Evolutionary conservation across 768 basidiomycete species (phyloP).

Genomic region (Mycena vulgaris): DNA sequence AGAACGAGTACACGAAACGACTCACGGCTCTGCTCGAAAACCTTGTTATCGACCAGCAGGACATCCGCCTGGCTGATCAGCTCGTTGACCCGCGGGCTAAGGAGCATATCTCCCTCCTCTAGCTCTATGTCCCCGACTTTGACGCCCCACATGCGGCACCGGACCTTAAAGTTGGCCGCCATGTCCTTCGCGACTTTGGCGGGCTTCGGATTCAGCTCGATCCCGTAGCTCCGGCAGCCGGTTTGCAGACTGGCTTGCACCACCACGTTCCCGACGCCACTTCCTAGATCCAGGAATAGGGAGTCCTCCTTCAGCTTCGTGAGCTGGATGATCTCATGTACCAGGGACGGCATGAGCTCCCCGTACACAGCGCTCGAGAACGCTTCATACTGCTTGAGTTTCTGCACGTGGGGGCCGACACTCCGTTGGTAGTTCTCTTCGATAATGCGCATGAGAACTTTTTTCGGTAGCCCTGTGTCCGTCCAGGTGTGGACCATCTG

Average conservation of each 20-base stretch:
- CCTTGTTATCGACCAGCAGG: constrained; percentile 92
- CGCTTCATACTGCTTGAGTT: constrained; percentile 84
- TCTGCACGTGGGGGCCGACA: constrained; percentile 91
- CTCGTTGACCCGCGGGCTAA: constrained; percentile 74
- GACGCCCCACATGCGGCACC: constrained; percentile 95
- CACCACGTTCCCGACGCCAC: constrained; percentile 89
- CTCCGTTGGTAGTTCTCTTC: constrained; percentile 95
- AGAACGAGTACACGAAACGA: constrained; percentile 37
- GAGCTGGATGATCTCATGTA: constrained; percentile 77
- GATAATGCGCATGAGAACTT: constrained; percentile 80
- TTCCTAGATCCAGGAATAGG: constrained; percentile 88
- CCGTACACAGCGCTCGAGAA: constrained; percentile 92
- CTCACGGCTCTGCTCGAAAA: constrained; percentile 82
- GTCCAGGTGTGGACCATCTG: constrained; percentile 66
- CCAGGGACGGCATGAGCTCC: constrained; percentile 88
- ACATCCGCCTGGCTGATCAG: constrained; percentile 90
- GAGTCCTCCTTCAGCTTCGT: constrained; percentile 72
- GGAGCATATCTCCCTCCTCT: constrained; percentile 90
- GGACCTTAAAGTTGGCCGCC: constrained; percentile 78
- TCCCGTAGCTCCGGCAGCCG: constrained; percentile 83
- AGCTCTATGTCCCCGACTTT: constrained; percentile 81
- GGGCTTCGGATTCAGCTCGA: constrained; percentile 84
- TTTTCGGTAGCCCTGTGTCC: constrained; percentile 69
- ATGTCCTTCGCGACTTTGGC: constrained; percentile 86
- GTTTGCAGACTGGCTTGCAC: constrained; percentile 87